Evolutionary conservation across 495 filamentous ascomycete genomes (phyloP).

Genomic region (Achaetomiella virescens): DNA sequence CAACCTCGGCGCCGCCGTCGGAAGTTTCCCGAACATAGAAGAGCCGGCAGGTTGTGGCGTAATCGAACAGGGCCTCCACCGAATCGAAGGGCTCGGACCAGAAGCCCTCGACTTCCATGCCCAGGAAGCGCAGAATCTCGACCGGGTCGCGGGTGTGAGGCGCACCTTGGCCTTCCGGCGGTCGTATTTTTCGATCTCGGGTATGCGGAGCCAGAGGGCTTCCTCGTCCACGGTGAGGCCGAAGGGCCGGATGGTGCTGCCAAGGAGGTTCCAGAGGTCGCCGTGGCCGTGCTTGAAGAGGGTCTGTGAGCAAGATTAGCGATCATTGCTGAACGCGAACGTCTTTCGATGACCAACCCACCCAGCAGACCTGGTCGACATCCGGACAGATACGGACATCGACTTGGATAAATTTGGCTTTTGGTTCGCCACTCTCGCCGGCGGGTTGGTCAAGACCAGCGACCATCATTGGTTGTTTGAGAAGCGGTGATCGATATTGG

Average conservation of each 20-base stretch:
- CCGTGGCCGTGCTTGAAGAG: conserved; percentile 57
- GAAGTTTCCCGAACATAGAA: conserved; percentile 39
- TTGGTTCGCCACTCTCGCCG: conserved; percentile 8
- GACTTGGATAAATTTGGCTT: conserved; percentile 50
- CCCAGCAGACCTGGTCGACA: conserved; percentile 47
- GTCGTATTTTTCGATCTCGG: conserved; percentile 53
- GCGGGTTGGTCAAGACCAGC: background rate
- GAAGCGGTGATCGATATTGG: conserved; percentile 5
- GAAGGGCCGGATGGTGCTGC: conserved; percentile 51
- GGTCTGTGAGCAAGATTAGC: conserved; percentile 17
- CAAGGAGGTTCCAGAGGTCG: conserved; percentile 62
- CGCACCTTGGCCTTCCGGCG: conserved; percentile 50
- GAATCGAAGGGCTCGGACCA: conserved; percentile 44
- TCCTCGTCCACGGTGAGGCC: conserved; percentile 57
- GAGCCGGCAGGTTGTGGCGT: conserved; percentile 45
- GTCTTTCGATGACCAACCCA: no score
- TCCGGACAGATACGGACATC: conserved; percentile 52
- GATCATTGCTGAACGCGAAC: no score
- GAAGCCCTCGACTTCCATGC: conserved; percentile 37
- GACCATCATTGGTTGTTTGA: background rate
- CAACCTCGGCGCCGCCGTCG: conserved; percentile 8
- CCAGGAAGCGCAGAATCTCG: conserved; percentile 52
- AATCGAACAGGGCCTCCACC: conserved; percentile 51
- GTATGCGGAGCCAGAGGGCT: conserved; percentile 54
- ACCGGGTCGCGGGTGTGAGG: conserved; percentile 50